Base-by-base conservation (phyloP, 352 stramenopile species). In the Stramenopiles sp. region DNA sequence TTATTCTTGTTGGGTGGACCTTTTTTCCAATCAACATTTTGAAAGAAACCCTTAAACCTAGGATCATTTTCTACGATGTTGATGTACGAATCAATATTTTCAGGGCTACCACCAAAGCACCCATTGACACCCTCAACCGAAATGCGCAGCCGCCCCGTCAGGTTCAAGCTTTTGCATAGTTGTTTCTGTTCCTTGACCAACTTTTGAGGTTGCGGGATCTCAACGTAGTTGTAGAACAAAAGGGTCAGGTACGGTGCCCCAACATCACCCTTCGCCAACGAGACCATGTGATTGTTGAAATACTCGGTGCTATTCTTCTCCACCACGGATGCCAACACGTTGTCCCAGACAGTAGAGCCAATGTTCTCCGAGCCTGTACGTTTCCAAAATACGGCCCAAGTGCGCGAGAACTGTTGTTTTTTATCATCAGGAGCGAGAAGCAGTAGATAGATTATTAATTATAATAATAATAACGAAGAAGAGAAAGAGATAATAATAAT, bases 81-180 rank as follows among this genome's bases (percentile, higher is more conserved):
- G 31, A 84, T 7, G n/a, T 83, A 75, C 14, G 30, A 44, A 4
- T 84, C 44, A 0, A 84, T 84, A 25, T 7, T 0, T 82, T 71
- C 8, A 4, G 7, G 7, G 4, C 8, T 1, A n/a, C 81, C 82
- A 14, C 80, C 55, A 7, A 84, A 44, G n/a, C 80, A 83, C 8
- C 82, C 82, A 67, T 84, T 84, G 7, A 84, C 80, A n/a, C 82
- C 82, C 81, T 84, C 82, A 7, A 75, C 27, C 1, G 82, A 33
- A 4, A 84, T 7, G 1, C 82, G 75, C 30, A 84, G 39, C 7
- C 7, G 30, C n/a, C 82, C 82, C 14, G 30, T 44, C n/a, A 84
- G 25, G 27, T 22, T 25, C 8, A 80, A 67, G 30, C 27, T 27
- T n/a, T 22, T 67, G 80, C 80, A 81, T 25, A 81, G 80, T 76